phyloP scores from a whole-genome alignment of 345 rosid species.

The Eucalyptus guilfoylei region DNA sequence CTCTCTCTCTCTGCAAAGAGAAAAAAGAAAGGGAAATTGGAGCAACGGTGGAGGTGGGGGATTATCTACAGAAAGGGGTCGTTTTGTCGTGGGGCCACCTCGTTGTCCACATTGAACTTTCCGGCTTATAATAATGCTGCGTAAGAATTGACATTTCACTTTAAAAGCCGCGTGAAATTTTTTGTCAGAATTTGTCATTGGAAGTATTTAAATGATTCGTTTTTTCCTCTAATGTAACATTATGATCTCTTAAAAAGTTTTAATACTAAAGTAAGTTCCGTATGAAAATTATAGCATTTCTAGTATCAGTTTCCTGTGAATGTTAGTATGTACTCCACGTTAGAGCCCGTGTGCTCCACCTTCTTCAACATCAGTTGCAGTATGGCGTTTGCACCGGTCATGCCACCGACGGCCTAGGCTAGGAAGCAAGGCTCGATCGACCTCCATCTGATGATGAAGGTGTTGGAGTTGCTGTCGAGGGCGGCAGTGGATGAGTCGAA shows the following conservation, averaged over 20 bases:
- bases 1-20: background rate
- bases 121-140: background rate
- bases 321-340: background rate
- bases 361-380: accelerated
- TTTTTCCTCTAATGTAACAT: background rate
- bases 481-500: accelerated
- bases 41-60: too few relatives aligned
- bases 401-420: accelerated
- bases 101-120: background rate
- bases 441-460: too few relatives aligned
- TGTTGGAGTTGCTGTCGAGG: too few relatives aligned
- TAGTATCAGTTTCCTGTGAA: too few relatives aligned
- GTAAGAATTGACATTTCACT: background rate
- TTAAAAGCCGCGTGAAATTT: too few relatives aligned
- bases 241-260: too few relatives aligned
- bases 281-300: too few relatives aligned
- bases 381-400: too few relatives aligned
- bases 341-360: background rate
- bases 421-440: too few relatives aligned
- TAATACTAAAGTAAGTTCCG: too few relatives aligned
- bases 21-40: background rate
- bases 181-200: background rate
- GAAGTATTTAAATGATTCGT: background rate
- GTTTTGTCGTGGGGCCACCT: background rate
- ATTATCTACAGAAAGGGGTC: background rate